Conservation (phyloP, 2,329 filamentous ascomycete genomes). For the Gliomastix tumulicola region DNA sequence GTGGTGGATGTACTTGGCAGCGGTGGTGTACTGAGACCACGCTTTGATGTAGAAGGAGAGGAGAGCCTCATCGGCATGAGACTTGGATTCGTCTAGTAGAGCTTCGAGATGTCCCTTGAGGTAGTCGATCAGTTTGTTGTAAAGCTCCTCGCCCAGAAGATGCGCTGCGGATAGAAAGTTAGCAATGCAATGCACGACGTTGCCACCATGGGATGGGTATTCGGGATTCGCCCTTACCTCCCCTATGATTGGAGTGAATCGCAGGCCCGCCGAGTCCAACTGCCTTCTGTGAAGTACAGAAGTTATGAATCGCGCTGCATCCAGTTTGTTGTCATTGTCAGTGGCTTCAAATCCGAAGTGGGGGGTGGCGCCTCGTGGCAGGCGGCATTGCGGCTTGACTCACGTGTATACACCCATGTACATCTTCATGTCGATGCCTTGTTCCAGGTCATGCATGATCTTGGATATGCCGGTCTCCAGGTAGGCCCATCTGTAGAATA, state of each 20-base stretch:
- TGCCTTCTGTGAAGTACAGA: slow-evolving; percentile 96
- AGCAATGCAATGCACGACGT: background rate
- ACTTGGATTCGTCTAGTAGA: slow-evolving; percentile 66
- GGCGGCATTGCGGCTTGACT: too few species aligned
- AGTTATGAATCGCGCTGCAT: slow-evolving; percentile 90
- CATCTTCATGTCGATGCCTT: slow-evolving; percentile 90
- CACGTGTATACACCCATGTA: slow-evolving; percentile 98
- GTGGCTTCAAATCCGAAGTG: too few species aligned
- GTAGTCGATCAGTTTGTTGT: slow-evolving; percentile 84
- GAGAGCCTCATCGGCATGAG: slow-evolving; percentile 83
- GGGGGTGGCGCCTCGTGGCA: too few species aligned
- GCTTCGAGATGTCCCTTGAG: slow-evolving; percentile 68
- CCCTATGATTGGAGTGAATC: slow-evolving; percentile 37
- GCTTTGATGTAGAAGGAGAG: slow-evolving; percentile 92
- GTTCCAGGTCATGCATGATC: slow-evolving; percentile 88
- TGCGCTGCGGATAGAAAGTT: slow-evolving; percentile 63
- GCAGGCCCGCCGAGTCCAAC: slow-evolving; percentile 46
- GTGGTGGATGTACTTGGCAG: slow-evolving; percentile 96
- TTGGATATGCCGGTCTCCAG: slow-evolving; percentile 81
- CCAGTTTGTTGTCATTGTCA: too few species aligned
- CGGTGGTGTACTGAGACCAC: slow-evolving; percentile 92
- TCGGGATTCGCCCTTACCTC: too few species aligned
- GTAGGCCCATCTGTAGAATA: slow-evolving; percentile 75
- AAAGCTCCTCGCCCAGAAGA: slow-evolving; percentile 90
- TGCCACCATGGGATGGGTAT: background rate